Percentiles rank a stretch among this genome's conserved stretches.
These are phyloP conservation scores for Blastobotrys indianensis DNA, from an alignment of 1,139 yeast species.

Conservation along the genomic window DNA sequence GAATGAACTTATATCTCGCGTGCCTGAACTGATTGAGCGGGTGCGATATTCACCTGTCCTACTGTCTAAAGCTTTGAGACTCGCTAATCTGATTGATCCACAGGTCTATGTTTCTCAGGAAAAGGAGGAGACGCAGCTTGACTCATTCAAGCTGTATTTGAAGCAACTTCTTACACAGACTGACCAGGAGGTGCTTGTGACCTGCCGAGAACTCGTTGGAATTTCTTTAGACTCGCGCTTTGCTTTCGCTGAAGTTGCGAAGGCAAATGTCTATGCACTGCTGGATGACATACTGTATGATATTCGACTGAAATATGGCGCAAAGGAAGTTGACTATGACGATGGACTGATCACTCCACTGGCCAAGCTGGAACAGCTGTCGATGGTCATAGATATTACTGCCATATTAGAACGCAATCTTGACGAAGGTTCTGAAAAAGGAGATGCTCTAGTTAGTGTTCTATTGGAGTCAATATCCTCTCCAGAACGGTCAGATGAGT, in stretches of 20 bases:
- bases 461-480: not conserved
- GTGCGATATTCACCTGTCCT: conserved; percentile 27
- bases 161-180: conserved; percentile 23
- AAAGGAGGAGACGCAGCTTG: conserved; percentile 23
- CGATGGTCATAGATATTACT: conserved; percentile 17
- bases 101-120: conserved; percentile 26
- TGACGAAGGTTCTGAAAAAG: conserved; percentile 4
- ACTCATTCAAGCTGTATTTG: conserved; percentile 20
- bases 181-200: conserved; percentile 16
- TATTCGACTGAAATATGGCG: conserved; percentile 15
- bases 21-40: conserved; percentile 26
- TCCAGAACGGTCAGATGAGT: conserved; percentile 1
- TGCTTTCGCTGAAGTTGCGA: conserved; percentile 17
- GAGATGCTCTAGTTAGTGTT: not conserved
- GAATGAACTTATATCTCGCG: conserved; percentile 19
- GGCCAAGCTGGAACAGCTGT: conserved; percentile 17
- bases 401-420: conserved; percentile 16
- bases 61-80: conserved; percentile 23
- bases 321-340: conserved; percentile 8
- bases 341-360: conserved; percentile 16
- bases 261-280: conserved; percentile 13
- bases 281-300: conserved; percentile 21
- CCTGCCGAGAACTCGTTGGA: conserved; percentile 21
- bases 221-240: conserved; percentile 14
- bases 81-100: conserved; percentile 27